Conservation (phyloP, 2,329 filamentous ascomycete genomes). For the Aspergillus cejpii region DNA sequence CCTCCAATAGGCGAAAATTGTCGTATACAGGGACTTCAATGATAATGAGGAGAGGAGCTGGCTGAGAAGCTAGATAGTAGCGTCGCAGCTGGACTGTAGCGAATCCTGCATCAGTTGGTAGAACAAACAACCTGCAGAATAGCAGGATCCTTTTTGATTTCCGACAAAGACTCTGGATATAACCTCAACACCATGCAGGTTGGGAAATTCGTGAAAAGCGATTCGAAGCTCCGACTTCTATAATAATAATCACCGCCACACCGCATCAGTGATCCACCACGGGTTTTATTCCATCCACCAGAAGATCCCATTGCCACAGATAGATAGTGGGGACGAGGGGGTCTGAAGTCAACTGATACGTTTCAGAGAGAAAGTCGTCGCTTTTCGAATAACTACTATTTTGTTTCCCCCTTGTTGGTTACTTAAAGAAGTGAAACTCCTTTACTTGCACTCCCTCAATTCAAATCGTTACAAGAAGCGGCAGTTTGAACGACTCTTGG, state of each 20-base stretch:
- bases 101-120: background rate
- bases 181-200: too few relatives aligned
- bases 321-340: slow-evolving; percentile 15
- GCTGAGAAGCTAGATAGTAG: background rate
- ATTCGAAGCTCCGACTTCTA: too few relatives aligned
- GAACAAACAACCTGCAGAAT: background rate
- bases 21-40: background rate
- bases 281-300: background rate
- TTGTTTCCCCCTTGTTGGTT: background rate
- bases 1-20: slow-evolving; percentile 9
- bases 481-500: too few relatives aligned
- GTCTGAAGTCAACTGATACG: slow-evolving; percentile 15
- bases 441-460: background rate
- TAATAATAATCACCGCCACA: slow-evolving; percentile 7
- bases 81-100: background rate
- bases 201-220: too few relatives aligned
- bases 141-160: too few relatives aligned
- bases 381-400: slow-evolving; percentile 1
- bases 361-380: slow-evolving; percentile 19
- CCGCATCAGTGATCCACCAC: slow-evolving; percentile 5
- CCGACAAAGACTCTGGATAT: too few relatives aligned
- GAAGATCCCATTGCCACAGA: background rate
- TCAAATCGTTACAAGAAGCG: background rate
- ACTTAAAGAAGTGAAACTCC: background rate
- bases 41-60: background rate